Conservation (phyloP, 257 asterid genomes). For the Forsythia viridissima region DNA sequence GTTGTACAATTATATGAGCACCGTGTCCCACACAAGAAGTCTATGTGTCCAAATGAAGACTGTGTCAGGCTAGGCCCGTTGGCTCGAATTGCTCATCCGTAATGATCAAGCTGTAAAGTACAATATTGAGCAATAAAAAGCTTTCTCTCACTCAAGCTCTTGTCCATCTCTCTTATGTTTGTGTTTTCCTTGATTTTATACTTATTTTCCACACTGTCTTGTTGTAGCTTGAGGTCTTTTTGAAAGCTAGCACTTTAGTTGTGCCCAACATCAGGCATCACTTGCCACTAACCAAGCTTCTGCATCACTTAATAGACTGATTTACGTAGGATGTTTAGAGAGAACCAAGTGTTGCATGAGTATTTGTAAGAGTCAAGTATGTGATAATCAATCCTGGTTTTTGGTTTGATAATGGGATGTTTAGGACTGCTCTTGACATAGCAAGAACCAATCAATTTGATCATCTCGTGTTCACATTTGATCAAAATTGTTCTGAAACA, state of each 20-base stretch:
- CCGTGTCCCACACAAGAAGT: not conserved
- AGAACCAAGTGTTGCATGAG: too few relatives aligned
- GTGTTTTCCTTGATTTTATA: not conserved
- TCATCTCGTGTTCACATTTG: not conserved
- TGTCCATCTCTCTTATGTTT: not conserved
- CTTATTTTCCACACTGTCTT: not conserved
- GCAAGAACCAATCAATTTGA: too few relatives aligned
- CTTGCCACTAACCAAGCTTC: not conserved
- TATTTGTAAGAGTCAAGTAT: too few relatives aligned
- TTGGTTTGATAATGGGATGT: too few relatives aligned
- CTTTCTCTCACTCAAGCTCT: not conserved
- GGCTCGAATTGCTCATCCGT: not conserved
- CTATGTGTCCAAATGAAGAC: not conserved
- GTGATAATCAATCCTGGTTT: too few relatives aligned
- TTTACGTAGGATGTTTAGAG: too few relatives aligned
- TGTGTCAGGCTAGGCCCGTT: not conserved
- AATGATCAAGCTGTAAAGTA: not conserved
- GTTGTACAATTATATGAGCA: not conserved
- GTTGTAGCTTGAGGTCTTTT: not conserved
- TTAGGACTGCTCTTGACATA: too few relatives aligned
- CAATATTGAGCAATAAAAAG: not conserved
- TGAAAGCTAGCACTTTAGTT: not conserved
- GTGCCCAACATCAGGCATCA: not conserved
- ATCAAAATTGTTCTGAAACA: not conserved
- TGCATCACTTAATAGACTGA: too few relatives aligned